Conservation (phyloP, 345 rosid genomes). For the Linum lewisii region DNA sequence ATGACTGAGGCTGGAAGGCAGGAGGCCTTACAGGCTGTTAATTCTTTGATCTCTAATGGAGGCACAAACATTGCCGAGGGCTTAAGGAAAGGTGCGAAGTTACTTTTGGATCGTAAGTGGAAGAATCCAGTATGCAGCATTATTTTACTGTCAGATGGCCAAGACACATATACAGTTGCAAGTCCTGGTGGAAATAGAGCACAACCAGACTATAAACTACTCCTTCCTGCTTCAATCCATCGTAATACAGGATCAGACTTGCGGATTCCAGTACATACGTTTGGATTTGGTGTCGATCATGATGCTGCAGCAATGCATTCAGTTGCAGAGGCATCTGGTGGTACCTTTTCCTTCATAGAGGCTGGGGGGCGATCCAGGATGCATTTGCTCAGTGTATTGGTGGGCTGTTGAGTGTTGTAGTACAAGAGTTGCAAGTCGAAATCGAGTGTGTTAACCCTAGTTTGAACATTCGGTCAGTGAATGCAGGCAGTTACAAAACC, state of each 20-base stretch:
- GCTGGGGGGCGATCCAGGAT: constrained; percentile 81
- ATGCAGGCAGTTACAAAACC: constrained; percentile 71
- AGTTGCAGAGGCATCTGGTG: constrained; percentile 79
- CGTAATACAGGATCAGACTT: constrained; percentile 42
- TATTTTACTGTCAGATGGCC: constrained; percentile 88
- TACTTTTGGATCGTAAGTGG: constrained; percentile 74
- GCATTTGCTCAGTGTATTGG: constrained; percentile 99
- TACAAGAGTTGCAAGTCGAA: constrained; percentile 66
- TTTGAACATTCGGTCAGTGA: constrained; percentile 46
- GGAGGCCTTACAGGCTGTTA: constrained; percentile 78
- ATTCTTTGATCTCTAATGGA: constrained; percentile 82
- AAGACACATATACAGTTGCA: constrained; percentile 72
- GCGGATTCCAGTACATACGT: constrained; percentile 80
- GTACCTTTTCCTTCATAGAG: constrained; percentile 93
- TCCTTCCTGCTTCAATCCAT: constrained; percentile 56
- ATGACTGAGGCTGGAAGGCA: constrained; percentile 78
- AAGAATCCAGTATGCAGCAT: constrained; percentile 81
- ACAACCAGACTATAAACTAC: constrained; percentile 49
- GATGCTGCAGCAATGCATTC: constrained; percentile 93
- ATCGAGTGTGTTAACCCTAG: constrained; percentile 44
- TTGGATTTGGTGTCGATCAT: constrained; percentile 91
- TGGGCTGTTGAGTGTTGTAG: constrained; percentile 89
- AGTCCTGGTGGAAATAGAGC: constrained; percentile 39
- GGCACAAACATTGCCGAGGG: constrained; percentile 98
- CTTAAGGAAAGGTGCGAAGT: constrained; percentile 81